Base-by-base conservation (phyloP, 805 yeast species). In the Zygotorulaspora danielsina region DNA sequence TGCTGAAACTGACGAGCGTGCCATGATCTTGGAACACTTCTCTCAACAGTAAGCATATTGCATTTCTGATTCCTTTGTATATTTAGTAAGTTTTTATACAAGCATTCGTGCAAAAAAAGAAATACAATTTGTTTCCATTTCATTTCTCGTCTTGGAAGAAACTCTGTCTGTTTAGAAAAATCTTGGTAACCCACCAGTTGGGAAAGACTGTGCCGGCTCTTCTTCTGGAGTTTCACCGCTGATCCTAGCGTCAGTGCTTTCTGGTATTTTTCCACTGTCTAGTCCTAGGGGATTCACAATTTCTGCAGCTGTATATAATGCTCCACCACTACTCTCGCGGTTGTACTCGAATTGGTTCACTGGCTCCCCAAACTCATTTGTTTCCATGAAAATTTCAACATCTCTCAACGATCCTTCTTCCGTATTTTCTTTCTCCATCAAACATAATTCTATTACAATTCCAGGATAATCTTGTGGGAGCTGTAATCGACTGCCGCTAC, bases 1-100 rank as follows among this genome's bases (percentile, higher is more conserved):
- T 87, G 95, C 87, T 69, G 96, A 88, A 75, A 84, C 97, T 64
- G 90, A 81, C 67, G 98, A 90, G 78, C 87, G 97, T 78, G 76
- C 80, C 78, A 83, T 86, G 75, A 81, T 93, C 71, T 80, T 93
- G 73, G 94, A 88, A 75, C 89, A 87, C 81, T 87, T 90, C 75
- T 81, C 94, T 64, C 84, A 84, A 69, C 88, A 85, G 73, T 80
- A 83, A 75, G 62, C 67, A 45, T 46, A 27, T 46, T 47, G 32
- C 16, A 29, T 26, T 40, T 33, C 24, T 17, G 25, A 27, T 21
- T 21, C 24, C 24, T 7, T 33, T 33, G 36, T 41, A 38, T 32
- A 32, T 29, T 38, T 27, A 34, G 17, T 31, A 18, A 32, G 28
- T 38, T 37, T 32, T 38, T 38, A 36, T 16, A 16, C 15, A 30